Base-by-base conservation (phyloP, 2,329 filamentous ascomycete genomes). In the Dryadomyces quercivorus region DNA sequence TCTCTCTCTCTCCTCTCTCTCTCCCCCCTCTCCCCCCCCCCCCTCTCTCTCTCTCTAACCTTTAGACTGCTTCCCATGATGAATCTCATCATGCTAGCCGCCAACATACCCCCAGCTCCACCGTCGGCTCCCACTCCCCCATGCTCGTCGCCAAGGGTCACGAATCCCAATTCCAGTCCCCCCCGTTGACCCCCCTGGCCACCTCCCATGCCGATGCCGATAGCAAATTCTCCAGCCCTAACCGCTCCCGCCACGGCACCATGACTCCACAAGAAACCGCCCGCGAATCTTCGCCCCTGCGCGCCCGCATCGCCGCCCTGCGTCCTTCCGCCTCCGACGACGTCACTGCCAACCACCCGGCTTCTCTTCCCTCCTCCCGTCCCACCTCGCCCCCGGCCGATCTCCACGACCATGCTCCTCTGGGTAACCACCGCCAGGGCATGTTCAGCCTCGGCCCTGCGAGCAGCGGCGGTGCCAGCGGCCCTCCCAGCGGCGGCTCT, bases 151-250 rank as follows among this genome's bases (percentile, higher is more conserved):
- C 87, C 57, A 77, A 79, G 57, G 72, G 79, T 47, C 81, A 84
- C 56, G 80, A 85, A 55, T 80, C 94, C 71, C 86, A 92, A 55
- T 80, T 94, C 71, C 86, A 92, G 61, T 95, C 91, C 12, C 92
- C 92, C 60, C 90, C 90, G 45, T 77, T 97, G 52, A 96, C 91
- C 13, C 92, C 92, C 18, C 84, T 89, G 54, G 90, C 84, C 52
- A 92, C 88, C 46, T 71, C 71, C 20, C 69, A 69, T 40, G 36
- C 66, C 44, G 72, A 74, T 46, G 62, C 63, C 21, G 65, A 68
- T n/a, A 57, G 59, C 4, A 66, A 65, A 47, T 65, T 60, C 42
- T 59, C 61, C 3, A 60, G 63, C 12, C 55, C 59, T 16, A 50
- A 55, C 16, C 58, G 58, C 34, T 60, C 59, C 13, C 58, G 58